phyloP scores from a whole-genome alignment of 1,284 basidiomycete genomes.

The Lentinula novae-zelandiae region DNA sequence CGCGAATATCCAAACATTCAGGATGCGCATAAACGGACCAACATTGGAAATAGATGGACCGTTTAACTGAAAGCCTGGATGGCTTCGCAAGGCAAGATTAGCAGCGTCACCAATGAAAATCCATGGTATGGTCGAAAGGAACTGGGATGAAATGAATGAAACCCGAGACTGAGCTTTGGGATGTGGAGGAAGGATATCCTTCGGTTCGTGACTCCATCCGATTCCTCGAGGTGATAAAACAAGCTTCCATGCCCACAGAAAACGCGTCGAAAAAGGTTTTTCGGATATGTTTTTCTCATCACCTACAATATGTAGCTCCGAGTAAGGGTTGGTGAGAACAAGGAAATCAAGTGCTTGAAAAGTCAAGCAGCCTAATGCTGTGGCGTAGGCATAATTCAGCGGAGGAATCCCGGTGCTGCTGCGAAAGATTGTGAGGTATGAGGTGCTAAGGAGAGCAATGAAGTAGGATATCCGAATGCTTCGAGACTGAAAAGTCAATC shows the following conservation, averaged over 20 bases:
- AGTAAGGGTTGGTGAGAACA: constrained; percentile 20
- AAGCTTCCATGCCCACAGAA: constrained; percentile 25
- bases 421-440: background rate
- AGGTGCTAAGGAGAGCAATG: background rate
- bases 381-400: constrained; percentile 2
- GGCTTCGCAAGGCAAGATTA: background rate
- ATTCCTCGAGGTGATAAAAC: constrained; percentile 20
- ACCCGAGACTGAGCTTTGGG: constrained; percentile 13
- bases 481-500: background rate
- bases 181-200: constrained; percentile 17
- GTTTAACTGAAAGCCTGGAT: background rate
- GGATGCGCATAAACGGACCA: constrained; percentile 11
- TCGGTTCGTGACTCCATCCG: constrained; percentile 24
- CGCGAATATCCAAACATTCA: constrained; percentile 3
- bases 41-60: background rate
- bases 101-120: background rate
- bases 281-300: constrained; percentile 12
- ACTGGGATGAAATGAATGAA: constrained; percentile 12
- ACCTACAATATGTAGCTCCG: constrained; percentile 14
- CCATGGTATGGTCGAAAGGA: background rate
- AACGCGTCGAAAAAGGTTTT: constrained; percentile 17
- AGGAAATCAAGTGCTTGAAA: constrained; percentile 19
- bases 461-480: background rate
- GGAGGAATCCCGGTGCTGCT: background rate
- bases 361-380: constrained; percentile 4